Conservation (phyloP, 192 early-diverging fungal species). For the Dimargaris cristalligena region DNA sequence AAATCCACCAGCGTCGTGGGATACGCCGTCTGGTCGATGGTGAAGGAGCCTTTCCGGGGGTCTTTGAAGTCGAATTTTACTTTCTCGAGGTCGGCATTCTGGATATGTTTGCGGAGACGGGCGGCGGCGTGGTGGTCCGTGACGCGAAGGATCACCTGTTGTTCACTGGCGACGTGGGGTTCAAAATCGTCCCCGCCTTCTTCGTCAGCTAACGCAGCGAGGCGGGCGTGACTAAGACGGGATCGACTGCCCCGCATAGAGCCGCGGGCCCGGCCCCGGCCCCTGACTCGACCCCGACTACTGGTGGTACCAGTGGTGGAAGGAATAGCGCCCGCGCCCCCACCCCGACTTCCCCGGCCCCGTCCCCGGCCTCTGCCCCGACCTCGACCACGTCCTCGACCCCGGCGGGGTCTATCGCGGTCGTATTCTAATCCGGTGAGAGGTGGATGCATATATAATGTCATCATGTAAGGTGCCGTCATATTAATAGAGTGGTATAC, state of each 20-base stretch:
- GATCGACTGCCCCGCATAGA: slow-evolving; percentile 1
- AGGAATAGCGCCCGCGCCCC: no score
- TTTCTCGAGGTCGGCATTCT: slow-evolving; percentile 27
- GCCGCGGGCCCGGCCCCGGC: background rate
- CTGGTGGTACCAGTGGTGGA: no score
- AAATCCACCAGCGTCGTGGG: slow-evolving; percentile 60
- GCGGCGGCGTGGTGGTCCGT: slow-evolving; percentile 32
- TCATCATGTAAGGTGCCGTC: no score
- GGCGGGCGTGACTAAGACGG: background rate
- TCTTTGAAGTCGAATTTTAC: slow-evolving; percentile 26
- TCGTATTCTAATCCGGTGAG: no score
- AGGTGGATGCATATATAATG: no score
- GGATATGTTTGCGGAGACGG: slow-evolving; percentile 31
- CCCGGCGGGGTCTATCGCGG: no score
- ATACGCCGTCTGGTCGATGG: slow-evolving; percentile 32
- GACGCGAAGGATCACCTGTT: slow-evolving; percentile 66
- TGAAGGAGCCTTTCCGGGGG: slow-evolving; percentile 38
- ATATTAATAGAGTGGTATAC: no score
- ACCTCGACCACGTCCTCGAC: slow-evolving; percentile 9
- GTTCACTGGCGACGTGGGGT: slow-evolving; percentile 53
- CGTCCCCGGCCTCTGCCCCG: background rate
- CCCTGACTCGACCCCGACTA: background rate
- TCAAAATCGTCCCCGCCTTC: slow-evolving; percentile 39
- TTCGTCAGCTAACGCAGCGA: slow-evolving; percentile 1
- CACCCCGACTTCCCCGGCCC: slow-evolving; percentile 1